Percentiles rank a stretch among this genome's conserved stretches.
Evolutionary conservation across 805 yeast genomes (phyloP).

Genomic region (Lachancea thermotolerans): DNA sequence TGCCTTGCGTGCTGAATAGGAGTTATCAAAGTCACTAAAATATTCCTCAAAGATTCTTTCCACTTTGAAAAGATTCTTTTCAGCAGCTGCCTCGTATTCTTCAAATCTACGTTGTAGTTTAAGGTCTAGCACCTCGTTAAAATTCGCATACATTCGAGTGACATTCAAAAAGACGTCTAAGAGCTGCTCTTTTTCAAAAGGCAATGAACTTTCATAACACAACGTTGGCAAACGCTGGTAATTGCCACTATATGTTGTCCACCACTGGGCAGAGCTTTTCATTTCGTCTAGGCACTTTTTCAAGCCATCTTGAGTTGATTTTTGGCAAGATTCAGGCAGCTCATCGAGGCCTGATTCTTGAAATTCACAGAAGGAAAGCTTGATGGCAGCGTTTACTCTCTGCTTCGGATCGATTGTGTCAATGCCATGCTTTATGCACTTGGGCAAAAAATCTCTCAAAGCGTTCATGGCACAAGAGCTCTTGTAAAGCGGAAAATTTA

Average conservation of each 20-base stretch:
- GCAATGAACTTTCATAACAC: constrained; percentile 47
- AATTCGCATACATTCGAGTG: constrained; percentile 31
- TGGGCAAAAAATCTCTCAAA: constrained; percentile 33
- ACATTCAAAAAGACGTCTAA: constrained; percentile 41
- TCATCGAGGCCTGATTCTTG: constrained; percentile 37
- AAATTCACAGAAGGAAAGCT: constrained; percentile 50
- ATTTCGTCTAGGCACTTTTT: constrained; percentile 35
- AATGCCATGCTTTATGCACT: constrained; percentile 37
- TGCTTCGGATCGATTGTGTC: constrained; percentile 33
- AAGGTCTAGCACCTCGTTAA: constrained; percentile 8
- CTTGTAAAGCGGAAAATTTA: constrained; percentile 20
- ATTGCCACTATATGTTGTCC: constrained; percentile 70
- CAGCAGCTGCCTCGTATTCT: background rate
- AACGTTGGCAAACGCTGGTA: constrained; percentile 47
- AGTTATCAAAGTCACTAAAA: background rate
- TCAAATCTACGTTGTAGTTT: constrained; percentile 1
- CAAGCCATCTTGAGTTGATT: background rate
- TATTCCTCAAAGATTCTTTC: constrained; percentile 2
- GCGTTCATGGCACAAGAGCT: constrained; percentile 37
- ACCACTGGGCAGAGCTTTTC: constrained; percentile 49
- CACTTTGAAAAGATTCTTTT: constrained; percentile 1
- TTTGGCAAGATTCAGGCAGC: constrained; percentile 19
- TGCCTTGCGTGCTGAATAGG: background rate
- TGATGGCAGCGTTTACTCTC: constrained; percentile 38
- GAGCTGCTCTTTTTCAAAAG: constrained; percentile 47